Base-by-base conservation (phyloP, 2,329 filamentous ascomycete species). In the Beauveria asiatica region DNA sequence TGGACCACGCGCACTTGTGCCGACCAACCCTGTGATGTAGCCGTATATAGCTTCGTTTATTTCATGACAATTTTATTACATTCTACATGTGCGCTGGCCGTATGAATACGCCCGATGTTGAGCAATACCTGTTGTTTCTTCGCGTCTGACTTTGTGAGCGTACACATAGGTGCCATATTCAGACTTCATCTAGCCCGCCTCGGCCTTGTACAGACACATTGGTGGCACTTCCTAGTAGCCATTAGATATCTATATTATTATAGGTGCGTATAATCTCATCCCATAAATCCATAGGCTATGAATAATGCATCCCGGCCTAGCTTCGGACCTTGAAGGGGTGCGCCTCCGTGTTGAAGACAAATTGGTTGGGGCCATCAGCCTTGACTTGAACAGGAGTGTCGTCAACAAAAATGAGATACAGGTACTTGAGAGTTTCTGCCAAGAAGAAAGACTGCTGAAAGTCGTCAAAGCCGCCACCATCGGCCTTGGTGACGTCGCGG, bases 401-500 rank as follows among this genome's bases (percentile, higher is more conserved):
- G 70, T 74, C 76, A 0, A 82, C 79, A 69, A 85, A 84, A 61
- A 89, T 88, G 66, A 95, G 71, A 74, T 89, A 95, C 60, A 82
- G 77, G 71, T 95, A 95, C 79, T 96, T 96, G 72, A 96, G 70
- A 63, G 92, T 88, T 76, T 96, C 91, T 0, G 91, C 90, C 71
- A 95, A 91, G 77, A 89, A 86, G 75, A 94, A 96, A 67, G 88
- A 92, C 75, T 96, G 90, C 78, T 93, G 89, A 71, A 87, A 86
- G 70, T 96, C 83, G 46, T 73, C 72, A 62, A 81, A 84, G 0
- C 74, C 72, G 1, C 88, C 88, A 10, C 89, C 89, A 33, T 77
- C 78, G 3, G 68, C 66, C 3, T 73, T 74, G 65, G 88, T 90
- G 50, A 95, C 89, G 69, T 95, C 73, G 0, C 67, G 70, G 59